A percentile compares a stretch with the other conserved stretches of the same genome.
Evolutionary conservation across 2,329 filamentous ascomycete genomes (phyloP).

Genomic region (Hypoxylon sp.): DNA sequence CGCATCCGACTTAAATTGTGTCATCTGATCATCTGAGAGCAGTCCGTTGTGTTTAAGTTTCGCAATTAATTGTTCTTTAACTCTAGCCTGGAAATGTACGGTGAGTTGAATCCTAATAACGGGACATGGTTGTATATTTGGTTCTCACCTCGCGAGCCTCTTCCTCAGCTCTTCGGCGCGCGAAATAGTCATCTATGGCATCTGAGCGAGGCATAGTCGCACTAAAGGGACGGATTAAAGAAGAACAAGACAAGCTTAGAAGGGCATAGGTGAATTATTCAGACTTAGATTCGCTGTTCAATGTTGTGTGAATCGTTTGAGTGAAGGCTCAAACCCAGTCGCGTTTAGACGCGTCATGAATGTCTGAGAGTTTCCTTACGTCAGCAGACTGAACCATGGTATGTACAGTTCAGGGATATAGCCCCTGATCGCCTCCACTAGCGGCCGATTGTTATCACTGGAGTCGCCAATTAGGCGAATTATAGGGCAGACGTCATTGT

Average conservation of each 20-base stretch:
- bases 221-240: no score
- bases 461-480: background rate
- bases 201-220: background rate
- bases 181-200: background rate
- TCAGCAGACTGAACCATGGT: background rate
- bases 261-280: no score
- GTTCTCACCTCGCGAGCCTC: slow-evolving; percentile 12
- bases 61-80: slow-evolving; percentile 18
- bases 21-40: slow-evolving; percentile 20
- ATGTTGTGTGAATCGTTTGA: background rate
- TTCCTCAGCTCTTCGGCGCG: background rate
- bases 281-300: no score
- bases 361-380: background rate
- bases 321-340: background rate
- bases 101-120: background rate
- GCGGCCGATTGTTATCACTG: background rate
- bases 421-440: background rate
- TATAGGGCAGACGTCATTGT: background rate
- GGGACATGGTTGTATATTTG: background rate
- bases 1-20: slow-evolving; percentile 5
- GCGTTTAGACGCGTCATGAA: slow-evolving; percentile 3
- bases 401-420: background rate
- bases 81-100: background rate
- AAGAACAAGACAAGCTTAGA: no score
- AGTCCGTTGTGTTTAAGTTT: slow-evolving; percentile 20